Base-by-base conservation (phyloP, 345 rosid species). In the Euphorbia tirucalli region DNA sequence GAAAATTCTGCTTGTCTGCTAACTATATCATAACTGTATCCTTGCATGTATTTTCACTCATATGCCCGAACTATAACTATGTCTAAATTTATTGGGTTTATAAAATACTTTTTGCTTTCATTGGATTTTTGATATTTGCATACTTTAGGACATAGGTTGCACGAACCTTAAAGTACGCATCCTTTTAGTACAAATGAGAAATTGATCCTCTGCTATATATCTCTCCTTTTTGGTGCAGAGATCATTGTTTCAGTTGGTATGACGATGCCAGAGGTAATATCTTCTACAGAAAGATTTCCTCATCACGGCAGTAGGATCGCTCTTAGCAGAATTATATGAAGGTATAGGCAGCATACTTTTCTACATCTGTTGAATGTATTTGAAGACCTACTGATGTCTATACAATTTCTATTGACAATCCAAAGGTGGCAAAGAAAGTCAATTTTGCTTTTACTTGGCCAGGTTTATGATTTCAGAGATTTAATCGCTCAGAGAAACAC, bases 231-330 rank as follows among this genome's bases (percentile, higher is more conserved):
- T 70, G 74, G 25, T 76, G 72, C 92, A 92, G 96, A 92, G 80
- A 92, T 92, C 43, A 88, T 90, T 69, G 92, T 92, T 21, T 90
- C 97, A 22, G 86, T 88, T 0, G 97, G 97, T 18, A 92, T 92
- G 97, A 86, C 97, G 21, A 90, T 92, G 96, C 97, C 97, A 0
- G 90, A 88, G 74, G 80, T 88, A 61, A 79, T 92, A 66, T 83
- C 96, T 75, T 86, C 84, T 24, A 62, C 77, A 49, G 87, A 88
- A 65, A 85, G 86, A 77, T 56, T 74, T 75, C 77, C 83, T 56
- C 80, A 81, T 80, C 87, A 78, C 61, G 75, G 80, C 55, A 84
- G 65, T 66, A 84, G 88, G 79, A 79, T 88, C 69, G 91, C 87
- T 37, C 78, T 87, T 22, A 81, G 78, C 79, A 87, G 93, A 82